Evolutionary conservation across 75 land plant species (phyloP).

Genomic region (Adiantum capillusveneris): DNA sequence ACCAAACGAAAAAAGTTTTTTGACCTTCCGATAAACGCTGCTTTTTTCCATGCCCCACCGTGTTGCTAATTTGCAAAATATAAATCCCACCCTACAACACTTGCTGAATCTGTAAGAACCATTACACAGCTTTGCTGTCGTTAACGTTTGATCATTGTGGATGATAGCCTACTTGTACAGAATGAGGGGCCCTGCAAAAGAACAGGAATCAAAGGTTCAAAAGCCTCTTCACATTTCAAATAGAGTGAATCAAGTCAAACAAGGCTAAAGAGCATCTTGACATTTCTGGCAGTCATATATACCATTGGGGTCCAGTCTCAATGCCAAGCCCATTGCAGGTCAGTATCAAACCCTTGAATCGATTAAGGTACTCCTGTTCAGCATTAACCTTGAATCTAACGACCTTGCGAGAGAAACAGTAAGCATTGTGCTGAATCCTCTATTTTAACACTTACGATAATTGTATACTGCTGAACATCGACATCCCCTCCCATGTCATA

Average conservation of each 20-base stretch:
- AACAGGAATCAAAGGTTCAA: no score
- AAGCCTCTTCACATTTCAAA: no score
- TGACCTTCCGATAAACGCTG: no score
- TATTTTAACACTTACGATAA: constrained; percentile 39
- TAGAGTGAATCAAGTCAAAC: neutral
- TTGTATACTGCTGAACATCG: constrained; percentile 64
- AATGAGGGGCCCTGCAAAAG: constrained; percentile 6
- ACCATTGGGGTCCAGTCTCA: constrained; percentile 40
- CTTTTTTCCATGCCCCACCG: no score
- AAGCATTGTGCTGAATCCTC: no score
- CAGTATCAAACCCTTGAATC: constrained; percentile 85
- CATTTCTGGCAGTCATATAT: neutral
- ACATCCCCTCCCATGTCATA: constrained; percentile 64
- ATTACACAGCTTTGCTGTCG: no score
- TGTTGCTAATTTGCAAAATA: no score
- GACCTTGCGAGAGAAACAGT: no score
- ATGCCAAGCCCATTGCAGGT: constrained; percentile 94
- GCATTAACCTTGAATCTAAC: no score
- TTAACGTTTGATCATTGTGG: neutral
- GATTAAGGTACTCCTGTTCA: constrained; percentile 70
- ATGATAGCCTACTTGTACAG: constrained; percentile 3
- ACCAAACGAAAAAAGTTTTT: no score
- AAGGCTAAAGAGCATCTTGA: neutral
- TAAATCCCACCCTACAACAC: no score
- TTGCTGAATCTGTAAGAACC: no score